phyloP scores from a whole-genome alignment of 352 stramenopile genomes.

The Stramenopiles sp. region DNA sequence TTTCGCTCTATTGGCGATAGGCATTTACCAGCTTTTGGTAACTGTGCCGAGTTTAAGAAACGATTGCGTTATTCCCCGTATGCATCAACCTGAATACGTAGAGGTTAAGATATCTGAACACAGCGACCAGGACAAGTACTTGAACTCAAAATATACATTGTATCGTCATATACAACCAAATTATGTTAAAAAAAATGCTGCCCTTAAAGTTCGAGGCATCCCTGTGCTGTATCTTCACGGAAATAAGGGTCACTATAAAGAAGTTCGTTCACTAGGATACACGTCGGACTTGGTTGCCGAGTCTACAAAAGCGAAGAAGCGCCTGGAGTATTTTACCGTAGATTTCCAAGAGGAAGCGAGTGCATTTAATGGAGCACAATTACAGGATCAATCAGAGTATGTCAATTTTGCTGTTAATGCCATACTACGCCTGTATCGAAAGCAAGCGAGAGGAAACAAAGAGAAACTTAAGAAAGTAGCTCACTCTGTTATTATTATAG shows the following conservation, averaged over 20 bases:
- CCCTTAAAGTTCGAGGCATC: constrained; percentile 34
- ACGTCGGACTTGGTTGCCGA: constrained; percentile 41
- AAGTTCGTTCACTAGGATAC: constrained; percentile 46
- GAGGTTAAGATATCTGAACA: constrained; percentile 28
- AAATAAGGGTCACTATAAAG: constrained; percentile 55
- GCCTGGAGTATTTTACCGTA: constrained; percentile 49
- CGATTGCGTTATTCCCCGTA: constrained; percentile 57
- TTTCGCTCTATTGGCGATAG: constrained; percentile 15
- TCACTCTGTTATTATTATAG: constrained; percentile 44
- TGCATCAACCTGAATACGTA: constrained; percentile 45
- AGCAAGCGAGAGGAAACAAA: constrained; percentile 28
- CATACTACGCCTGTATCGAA: constrained; percentile 49
- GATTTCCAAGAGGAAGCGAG: constrained; percentile 51
- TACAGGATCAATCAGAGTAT: constrained; percentile 43
- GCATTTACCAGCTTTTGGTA: constrained; percentile 11
- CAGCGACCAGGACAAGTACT: constrained; percentile 38
- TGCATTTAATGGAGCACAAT: constrained; percentile 40
- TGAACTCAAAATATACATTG: constrained; percentile 44
- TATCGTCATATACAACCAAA: constrained; percentile 22
- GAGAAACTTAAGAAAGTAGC: constrained; percentile 22
- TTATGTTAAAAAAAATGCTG: constrained; percentile 14
- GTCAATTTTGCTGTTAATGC: constrained; percentile 43
- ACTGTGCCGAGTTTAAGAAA: constrained; percentile 7
- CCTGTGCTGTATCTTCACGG: constrained; percentile 55
- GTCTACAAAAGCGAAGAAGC: constrained; percentile 14